Base-by-base conservation (phyloP, 768 basidiomycete genomes). In the Exidia glandulosa region DNA sequence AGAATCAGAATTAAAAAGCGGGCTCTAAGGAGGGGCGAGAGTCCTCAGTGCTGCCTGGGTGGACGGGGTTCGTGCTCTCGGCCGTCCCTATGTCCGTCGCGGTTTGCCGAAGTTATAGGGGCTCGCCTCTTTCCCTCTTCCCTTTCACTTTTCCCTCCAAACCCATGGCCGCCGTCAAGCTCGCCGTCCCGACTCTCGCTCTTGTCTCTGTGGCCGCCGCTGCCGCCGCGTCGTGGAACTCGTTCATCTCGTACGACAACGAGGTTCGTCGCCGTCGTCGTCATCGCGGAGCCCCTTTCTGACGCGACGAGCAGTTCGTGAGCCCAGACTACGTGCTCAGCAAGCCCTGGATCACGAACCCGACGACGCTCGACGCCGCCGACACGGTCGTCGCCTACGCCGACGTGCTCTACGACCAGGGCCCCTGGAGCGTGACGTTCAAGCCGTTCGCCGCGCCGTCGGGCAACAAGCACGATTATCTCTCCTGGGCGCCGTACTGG, bases 261-360 rank as follows among this genome's bases (percentile, higher is more conserved):
- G 50, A 54, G 25, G 25, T 54, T 9, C 7, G 25, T 10, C 7
- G 9, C 19, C 47, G 10, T 25, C 7, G 25, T 13, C 19, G 30
- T 12, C 30, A 9, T 13, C 19, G 50, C 52, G 31, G 4, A 27
- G 29, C 30, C 30, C 19, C 19, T 13, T 30, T 32, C 25, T 75
- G 73, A 61, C 83, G 82, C 62, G 76, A 79, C 2, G 81, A 83
- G 62, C 79, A 80, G 57, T 85, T 83, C 61, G 73, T 83, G 34
- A 75, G 82, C 60, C 82, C 83, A 0, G 68, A 74, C 52, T 78
- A 73, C 61, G 75, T 83, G 52, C 70, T 80, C 25, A 64, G 50
- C 50, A 54, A 54, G 50, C 50, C 74, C 3, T 69, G 74, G 34
- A 72, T 74, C 14, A 81, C 77, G 64, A 68, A 70, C 16, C 66